Base-by-base conservation (phyloP, 176 grass and related monocot species). In the Triticum turgidum region DNA sequence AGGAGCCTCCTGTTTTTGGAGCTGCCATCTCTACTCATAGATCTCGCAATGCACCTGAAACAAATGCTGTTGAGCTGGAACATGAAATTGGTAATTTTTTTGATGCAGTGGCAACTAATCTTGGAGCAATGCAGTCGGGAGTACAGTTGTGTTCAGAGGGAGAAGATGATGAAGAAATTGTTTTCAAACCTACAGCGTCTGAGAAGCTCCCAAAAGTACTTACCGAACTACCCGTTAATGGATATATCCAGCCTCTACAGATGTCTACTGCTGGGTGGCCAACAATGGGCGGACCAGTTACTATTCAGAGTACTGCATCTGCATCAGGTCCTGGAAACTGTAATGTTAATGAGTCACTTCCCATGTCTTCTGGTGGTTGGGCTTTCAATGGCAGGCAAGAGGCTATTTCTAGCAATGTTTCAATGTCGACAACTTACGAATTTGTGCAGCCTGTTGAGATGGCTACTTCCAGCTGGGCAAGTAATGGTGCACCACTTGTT, bases 111-210 rank as follows among this genome's bases (percentile, higher is more conserved):
- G 65, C 83, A 73, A 35, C 80, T 84, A 81, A 42, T 54, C 14
- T 84, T 45, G 77, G 84, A 44, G 68, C 33, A 49, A 3, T 77
- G 29, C 82, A 86, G 76, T 76, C 62, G 1, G 71, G 89, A 17
- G 54, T 44, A 80, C 86, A 86, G 14, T 77, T 86, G 25, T 81
- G 62, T 81, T n/a, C 87, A 59, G 96, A 95, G 92, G 89, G 81
- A 78, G 96, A 98, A 56, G 93, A 98, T 78, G 93, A 98, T 78
- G 96, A 98, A 84, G 96, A 95, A 85, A 98, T 98, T 76, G 93
- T 98, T 68, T 98, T 98, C 54, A 88, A 94, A 82, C 91, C 96
- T 78, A 73, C 75, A 67, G 76, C 73, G 81, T 80, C 83, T 44
- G 93, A 92, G 38, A 95, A 86, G 85, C 80, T 81, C 61, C 21